Evolutionary conservation across 202 grass and related monocot species (phyloP).

Genomic region (Bolboschoenoplectus hybrid): DNA sequence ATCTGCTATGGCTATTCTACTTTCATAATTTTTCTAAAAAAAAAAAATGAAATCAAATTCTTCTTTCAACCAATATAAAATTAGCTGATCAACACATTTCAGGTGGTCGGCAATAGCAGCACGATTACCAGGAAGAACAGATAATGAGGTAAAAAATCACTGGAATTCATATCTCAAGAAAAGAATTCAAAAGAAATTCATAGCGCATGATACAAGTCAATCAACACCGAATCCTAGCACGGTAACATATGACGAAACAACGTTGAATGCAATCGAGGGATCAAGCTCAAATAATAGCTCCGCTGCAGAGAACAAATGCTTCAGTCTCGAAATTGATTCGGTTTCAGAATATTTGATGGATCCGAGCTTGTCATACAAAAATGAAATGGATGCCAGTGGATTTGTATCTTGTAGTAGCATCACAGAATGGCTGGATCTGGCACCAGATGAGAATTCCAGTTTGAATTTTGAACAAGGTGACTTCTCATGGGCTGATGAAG

Average conservation of each 20-base stretch:
- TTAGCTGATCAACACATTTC: background rate
- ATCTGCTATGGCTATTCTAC: background rate
- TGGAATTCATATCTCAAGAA: slow-evolving; percentile 74
- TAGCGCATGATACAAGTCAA: background rate
- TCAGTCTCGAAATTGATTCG: background rate
- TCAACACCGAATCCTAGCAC: background rate
- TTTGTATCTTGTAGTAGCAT: slow-evolving; percentile 12
- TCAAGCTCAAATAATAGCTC: slow-evolving; percentile 18
- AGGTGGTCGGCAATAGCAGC: slow-evolving; percentile 86
- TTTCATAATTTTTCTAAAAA: background rate
- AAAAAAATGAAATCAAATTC: background rate
- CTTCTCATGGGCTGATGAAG: slow-evolving; percentile 21
- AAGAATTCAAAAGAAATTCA: slow-evolving; percentile 15
- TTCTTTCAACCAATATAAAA: background rate
- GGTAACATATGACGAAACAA: background rate
- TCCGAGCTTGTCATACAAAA: background rate
- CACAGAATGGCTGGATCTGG: slow-evolving; percentile 21
- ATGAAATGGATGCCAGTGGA: background rate
- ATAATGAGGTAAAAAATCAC: slow-evolving; percentile 91
- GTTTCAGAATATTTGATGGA: background rate
- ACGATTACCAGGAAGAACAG: slow-evolving; percentile 65
- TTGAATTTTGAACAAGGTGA: slow-evolving; percentile 25
- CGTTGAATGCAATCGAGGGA: background rate
- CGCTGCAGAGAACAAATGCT: background rate
- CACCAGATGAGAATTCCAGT: background rate